phyloP scores from a whole-genome alignment of 2,329 filamentous ascomycete species.

The Neofusicoccum sp. region DNA sequence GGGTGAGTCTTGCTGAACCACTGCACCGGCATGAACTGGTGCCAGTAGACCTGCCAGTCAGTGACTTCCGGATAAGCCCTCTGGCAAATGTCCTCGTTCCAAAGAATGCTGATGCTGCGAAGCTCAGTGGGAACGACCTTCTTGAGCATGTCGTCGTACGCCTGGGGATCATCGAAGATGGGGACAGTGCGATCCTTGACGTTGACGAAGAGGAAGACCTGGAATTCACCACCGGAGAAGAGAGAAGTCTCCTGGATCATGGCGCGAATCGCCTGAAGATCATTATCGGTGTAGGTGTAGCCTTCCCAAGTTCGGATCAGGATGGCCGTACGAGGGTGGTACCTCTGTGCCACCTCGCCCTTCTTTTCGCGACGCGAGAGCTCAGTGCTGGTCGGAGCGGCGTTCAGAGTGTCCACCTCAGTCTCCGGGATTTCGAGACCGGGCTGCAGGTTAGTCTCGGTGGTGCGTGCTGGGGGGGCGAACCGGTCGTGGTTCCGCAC shows the following conservation, averaged over 20 bases:
- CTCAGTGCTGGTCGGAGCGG: slow-evolving; percentile 8
- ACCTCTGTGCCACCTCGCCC: slow-evolving; percentile 26
- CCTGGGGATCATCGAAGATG: slow-evolving; percentile 59
- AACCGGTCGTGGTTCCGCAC: slow-evolving; percentile 65
- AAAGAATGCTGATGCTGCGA: slow-evolving; percentile 67
- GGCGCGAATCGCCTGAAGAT: slow-evolving; percentile 45
- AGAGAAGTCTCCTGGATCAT: slow-evolving; percentile 48
- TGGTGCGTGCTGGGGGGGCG: slow-evolving; percentile 40
- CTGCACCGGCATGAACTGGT: slow-evolving; percentile 71
- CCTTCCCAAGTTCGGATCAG: slow-evolving; percentile 49
- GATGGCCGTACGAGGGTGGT: slow-evolving; percentile 45
- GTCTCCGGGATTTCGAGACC: slow-evolving; percentile 13
- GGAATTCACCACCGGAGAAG: slow-evolving; percentile 48
- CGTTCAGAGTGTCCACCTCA: slow-evolving; percentile 5
- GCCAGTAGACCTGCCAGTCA: slow-evolving; percentile 51
- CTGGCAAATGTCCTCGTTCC: slow-evolving; percentile 60
- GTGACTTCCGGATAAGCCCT: slow-evolving; percentile 50
- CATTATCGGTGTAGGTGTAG: slow-evolving; percentile 48
- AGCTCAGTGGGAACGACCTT: slow-evolving; percentile 69
- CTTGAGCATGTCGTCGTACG: slow-evolving; percentile 60
- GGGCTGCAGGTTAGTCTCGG: slow-evolving; percentile 19
- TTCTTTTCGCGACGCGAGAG: slow-evolving; percentile 9
- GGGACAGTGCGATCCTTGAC: slow-evolving; percentile 54
- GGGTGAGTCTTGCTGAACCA: slow-evolving; percentile 74
- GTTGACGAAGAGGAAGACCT: slow-evolving; percentile 49